Evolutionary conservation across 1,284 basidiomycete species (phyloP), one percentile per base, ranked within the genome.

Genomic region (Takashimella tepidaria): DNA sequence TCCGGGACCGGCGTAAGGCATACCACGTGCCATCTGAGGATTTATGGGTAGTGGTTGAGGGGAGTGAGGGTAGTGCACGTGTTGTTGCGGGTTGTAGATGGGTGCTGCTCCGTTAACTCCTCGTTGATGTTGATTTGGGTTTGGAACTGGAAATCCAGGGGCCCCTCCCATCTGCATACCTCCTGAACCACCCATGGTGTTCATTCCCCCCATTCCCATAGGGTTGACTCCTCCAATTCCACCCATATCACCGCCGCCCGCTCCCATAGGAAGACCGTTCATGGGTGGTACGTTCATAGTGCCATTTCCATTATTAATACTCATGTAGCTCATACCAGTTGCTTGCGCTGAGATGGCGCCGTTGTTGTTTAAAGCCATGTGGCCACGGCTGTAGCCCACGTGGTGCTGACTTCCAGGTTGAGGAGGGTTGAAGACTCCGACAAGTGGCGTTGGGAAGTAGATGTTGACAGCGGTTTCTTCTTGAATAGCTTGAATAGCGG

Each of bases 401-500:
- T 60, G 61, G 49, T 67, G 65, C 53, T 62, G 64, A 21, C 60
- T 47, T 11, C 64, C 63, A 10, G 67, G 64, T 43, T 68, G 67
- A 27, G 70, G 70, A 5, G 61, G 58, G 53, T 70, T 67, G 46
- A 93, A 80, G 20, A 93, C 83, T 46, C 89, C 91, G 61, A 92
- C 88, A 50, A 98, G 79, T 43, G 92, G 86, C 4, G 91, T 90
- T 25, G 95, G 92, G 60, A 91, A 82, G 75, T 98, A 98, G 57
- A 98, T 90, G 70, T 95, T 98, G 54, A 95, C 97, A 0, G 86
- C 92, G 0, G 95, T 98, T 75, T 98, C 92, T 75, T 98, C 92
- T 73, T 97, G 91, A 54, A 98, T 96, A 5, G 86, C 82, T 75
- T 98, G 95, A 42, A 98, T 80, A 22, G 88, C 82, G 54, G 81